Percentiles rank a stretch among this genome's conserved stretches.
These are phyloP conservation scores for Globisporangium radiosum DNA, from an alignment of 352 stramenopile species.

Conservation along the genomic window DNA sequence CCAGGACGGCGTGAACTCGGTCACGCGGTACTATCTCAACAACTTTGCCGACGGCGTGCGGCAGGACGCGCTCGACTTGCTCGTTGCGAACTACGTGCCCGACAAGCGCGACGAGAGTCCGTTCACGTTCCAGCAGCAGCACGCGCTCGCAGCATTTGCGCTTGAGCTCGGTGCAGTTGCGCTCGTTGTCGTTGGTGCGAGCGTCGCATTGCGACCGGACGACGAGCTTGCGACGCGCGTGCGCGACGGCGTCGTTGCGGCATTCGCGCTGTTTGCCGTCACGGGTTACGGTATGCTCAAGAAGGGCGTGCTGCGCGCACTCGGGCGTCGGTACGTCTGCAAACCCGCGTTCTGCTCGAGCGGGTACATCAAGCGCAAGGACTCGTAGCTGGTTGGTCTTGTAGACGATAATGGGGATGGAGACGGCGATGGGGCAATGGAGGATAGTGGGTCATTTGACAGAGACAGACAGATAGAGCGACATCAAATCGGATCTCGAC, in stretches of 20 bases:
- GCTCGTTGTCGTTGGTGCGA: constrained; percentile 52
- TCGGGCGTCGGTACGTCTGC: constrained; percentile 77
- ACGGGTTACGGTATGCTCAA: constrained; percentile 73
- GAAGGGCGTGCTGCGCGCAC: constrained; percentile 72
- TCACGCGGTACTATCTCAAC: constrained; percentile 94
- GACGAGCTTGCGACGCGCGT: constrained; percentile 51
- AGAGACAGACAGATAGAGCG: too few relatives aligned
- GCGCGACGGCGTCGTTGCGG: constrained; percentile 53
- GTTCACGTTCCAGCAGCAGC: constrained; percentile 81
- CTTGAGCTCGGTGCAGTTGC: constrained; percentile 44
- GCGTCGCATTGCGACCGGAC: constrained; percentile 51
- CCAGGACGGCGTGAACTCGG: constrained; percentile 93
- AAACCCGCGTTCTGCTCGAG: constrained; percentile 83
- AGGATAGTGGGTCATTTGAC: too few relatives aligned
- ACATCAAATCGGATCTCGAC: too few relatives aligned
- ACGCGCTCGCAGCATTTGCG: constrained; percentile 58
- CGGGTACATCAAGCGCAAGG: constrained; percentile 78
- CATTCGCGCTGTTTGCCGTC: constrained; percentile 35
- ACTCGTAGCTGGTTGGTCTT: constrained; percentile 10
- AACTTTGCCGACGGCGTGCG: constrained; percentile 92
- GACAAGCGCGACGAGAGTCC: constrained; percentile 76
- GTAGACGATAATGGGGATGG: too few relatives aligned
- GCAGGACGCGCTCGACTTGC: constrained; percentile 91
- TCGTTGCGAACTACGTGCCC: constrained; percentile 73
- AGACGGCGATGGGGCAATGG: too few relatives aligned